These are phyloP conservation scores for Pseudomonodictys pantanalensis DNA, from an alignment of 495 filamentous ascomycete genomes.

Conservation along the genomic window DNA sequence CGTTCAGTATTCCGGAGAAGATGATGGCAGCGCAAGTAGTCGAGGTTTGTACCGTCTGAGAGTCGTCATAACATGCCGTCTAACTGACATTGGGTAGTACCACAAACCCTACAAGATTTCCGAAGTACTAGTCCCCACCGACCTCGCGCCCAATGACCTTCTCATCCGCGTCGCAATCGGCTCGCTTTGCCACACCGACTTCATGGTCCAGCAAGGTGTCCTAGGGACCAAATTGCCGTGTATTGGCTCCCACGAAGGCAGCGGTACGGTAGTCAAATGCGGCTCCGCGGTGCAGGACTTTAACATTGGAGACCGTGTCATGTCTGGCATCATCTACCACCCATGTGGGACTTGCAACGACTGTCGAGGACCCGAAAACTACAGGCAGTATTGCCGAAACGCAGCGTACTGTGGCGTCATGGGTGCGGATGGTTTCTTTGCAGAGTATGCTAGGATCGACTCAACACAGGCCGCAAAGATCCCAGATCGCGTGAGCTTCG, in stretches of 20 bases:
- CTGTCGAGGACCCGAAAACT: slow-evolving; percentile 41
- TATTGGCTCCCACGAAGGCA: slow-evolving; percentile 58
- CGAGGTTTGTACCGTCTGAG: slow-evolving; percentile 1
- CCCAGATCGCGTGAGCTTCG: slow-evolving; percentile 49
- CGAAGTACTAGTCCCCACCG: slow-evolving; percentile 48
- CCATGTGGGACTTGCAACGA: slow-evolving; percentile 51
- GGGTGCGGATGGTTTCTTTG: slow-evolving; percentile 49
- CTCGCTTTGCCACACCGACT: slow-evolving; percentile 61
- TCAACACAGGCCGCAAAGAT: slow-evolving; percentile 44
- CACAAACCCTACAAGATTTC: slow-evolving; percentile 49
- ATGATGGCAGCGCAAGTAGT: slow-evolving; percentile 20
- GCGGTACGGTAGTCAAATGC: slow-evolving; percentile 52
- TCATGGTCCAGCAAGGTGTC: slow-evolving; percentile 49
- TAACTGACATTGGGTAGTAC: not conserved
- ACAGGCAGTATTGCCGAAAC: slow-evolving; percentile 23
- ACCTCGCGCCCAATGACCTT: slow-evolving; percentile 49
- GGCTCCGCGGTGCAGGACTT: slow-evolving; percentile 49
- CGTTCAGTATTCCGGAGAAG: slow-evolving; percentile 6
- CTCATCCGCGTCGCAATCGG: slow-evolving; percentile 59
- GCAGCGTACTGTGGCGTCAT: slow-evolving; percentile 46
- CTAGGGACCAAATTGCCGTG: slow-evolving; percentile 45
- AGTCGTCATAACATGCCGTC: not conserved
- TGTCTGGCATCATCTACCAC: slow-evolving; percentile 49
- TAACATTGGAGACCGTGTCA: slow-evolving; percentile 49
- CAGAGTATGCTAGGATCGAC: slow-evolving; percentile 54